phyloP scores from a whole-genome alignment of 805 yeast genomes.

The Wickerhamiella lipophila region DNA sequence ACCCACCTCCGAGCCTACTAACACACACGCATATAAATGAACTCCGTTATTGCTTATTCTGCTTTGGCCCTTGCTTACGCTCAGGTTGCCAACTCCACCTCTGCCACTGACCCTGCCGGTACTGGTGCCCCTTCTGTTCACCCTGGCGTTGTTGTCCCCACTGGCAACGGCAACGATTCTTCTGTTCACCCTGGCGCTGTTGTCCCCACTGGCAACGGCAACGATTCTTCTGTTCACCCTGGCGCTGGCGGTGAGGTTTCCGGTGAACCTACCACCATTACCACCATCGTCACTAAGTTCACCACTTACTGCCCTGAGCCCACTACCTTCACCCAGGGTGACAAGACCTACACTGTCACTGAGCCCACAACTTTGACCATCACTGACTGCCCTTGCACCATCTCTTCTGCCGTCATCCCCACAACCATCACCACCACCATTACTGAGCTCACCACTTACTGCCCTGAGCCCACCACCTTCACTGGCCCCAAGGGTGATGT shows the following conservation, averaged over 20 bases:
- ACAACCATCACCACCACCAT: conserved; percentile 9
- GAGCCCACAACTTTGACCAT: conserved; percentile 71
- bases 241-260: conserved; percentile 21
- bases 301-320: conserved; percentile 71
- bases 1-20: background rate
- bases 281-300: conserved; percentile 29
- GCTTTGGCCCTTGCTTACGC: conserved; percentile 10
- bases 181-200: too few species aligned
- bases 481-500: conserved; percentile 41
- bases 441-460: conserved; percentile 32
- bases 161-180: background rate
- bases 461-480: conserved; percentile 53
- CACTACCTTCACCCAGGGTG: conserved; percentile 46
- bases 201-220: background rate
- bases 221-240: conserved; percentile 52
- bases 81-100: conserved; percentile 7
- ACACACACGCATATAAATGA: too few species aligned
- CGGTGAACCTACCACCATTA: conserved; percentile 12
- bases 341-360: conserved; percentile 34
- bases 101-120: background rate
- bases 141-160: background rate
- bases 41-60: conserved; percentile 6
- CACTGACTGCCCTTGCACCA: conserved; percentile 78
- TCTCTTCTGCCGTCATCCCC: conserved; percentile 23
- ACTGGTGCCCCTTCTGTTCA: background rate